Evolutionary conservation across 768 basidiomycete species (phyloP).

Genomic region (Russula sp.): DNA sequence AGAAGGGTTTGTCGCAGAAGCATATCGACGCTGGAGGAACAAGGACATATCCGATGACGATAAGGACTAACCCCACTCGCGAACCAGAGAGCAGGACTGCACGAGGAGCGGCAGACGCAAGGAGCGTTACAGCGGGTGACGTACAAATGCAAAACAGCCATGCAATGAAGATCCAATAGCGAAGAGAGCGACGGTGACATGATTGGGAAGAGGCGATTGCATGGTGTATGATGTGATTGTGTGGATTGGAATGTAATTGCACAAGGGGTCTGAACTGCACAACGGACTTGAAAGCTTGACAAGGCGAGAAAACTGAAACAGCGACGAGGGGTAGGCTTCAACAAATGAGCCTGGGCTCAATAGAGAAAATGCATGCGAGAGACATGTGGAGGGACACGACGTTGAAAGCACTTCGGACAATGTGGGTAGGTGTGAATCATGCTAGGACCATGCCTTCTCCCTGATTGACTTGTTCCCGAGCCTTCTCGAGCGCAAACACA

Average conservation of each 20-base stretch:
- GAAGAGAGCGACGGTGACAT: slow-evolving; percentile 19
- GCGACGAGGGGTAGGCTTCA: slow-evolving; percentile 16
- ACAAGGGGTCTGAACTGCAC: slow-evolving; percentile 14
- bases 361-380: slow-evolving; percentile 12
- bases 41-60: slow-evolving; percentile 12
- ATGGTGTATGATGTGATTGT: slow-evolving; percentile 13
- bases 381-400: slow-evolving; percentile 4
- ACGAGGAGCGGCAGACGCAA: background rate
- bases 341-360: slow-evolving; percentile 14
- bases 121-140: background rate
- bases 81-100: background rate
- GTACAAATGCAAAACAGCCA: slow-evolving; percentile 5
- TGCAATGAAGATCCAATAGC: slow-evolving; percentile 19
- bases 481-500: slow-evolving; percentile 70
- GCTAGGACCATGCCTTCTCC: slow-evolving; percentile 22
- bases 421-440: slow-evolving; percentile 1
- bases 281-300: slow-evolving; percentile 18
- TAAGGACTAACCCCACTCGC: background rate
- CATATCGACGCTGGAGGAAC: slow-evolving; percentile 7
- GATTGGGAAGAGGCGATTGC: slow-evolving; percentile 10
- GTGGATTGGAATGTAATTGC: slow-evolving; percentile 13
- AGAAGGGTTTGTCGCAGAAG: slow-evolving; percentile 8
- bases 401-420: slow-evolving; percentile 3
- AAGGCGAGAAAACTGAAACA: slow-evolving; percentile 20
- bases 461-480: slow-evolving; percentile 33